These are phyloP conservation scores for Globisporangium canariense DNA, from an alignment of 352 stramenopile genomes.

Conservation along the genomic window DNA sequence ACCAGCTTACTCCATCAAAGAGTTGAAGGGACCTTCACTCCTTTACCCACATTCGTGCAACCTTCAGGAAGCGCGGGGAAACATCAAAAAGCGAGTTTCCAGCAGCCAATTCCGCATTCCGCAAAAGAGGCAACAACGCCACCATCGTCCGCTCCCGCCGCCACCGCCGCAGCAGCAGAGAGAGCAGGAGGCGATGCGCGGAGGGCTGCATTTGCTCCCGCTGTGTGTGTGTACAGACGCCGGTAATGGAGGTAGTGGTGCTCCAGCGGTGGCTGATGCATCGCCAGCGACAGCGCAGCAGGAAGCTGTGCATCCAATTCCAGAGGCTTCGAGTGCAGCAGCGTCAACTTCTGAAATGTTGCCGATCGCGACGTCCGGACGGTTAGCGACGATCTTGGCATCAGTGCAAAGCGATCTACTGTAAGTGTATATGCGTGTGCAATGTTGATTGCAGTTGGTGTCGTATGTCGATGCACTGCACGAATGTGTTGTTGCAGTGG, in stretches of 20 bases:
- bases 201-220: constrained; percentile 51
- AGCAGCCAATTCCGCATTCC: constrained; percentile 14
- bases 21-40: constrained; percentile 18
- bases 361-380: constrained; percentile 14
- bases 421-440: constrained; percentile 22
- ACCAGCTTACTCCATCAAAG: neutral
- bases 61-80: constrained; percentile 18
- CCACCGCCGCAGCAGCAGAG: neutral
- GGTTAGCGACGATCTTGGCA: constrained; percentile 38
- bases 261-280: constrained; percentile 12
- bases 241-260: neutral
- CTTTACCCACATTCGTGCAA: constrained; percentile 17
- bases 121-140: neutral
- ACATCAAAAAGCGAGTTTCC: neutral
- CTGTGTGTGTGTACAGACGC: constrained; percentile 39
- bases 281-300: constrained; percentile 24
- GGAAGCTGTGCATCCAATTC: constrained; percentile 11
- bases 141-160: neutral
- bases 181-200: constrained; percentile 37
- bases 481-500: neutral
- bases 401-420: constrained; percentile 30
- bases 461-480: neutral
- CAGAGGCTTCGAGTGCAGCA: neutral
- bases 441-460: neutral
- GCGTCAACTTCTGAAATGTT: neutral